phyloP scores from a whole-genome alignment of 345 rosid species.

The Salix viminalis region DNA sequence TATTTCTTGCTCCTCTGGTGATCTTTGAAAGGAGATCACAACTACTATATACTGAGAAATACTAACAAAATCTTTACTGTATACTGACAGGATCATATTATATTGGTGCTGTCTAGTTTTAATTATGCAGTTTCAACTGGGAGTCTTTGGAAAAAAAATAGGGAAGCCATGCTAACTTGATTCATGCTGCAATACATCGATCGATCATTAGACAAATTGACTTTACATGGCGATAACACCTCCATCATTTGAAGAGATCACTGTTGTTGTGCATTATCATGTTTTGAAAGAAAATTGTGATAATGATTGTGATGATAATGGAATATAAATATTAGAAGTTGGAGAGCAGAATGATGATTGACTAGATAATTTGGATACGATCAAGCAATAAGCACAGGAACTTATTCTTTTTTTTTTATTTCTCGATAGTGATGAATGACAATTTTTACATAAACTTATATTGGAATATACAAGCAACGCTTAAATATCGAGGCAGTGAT shows the following conservation, averaged over 20 bases:
- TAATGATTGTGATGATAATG: background rate
- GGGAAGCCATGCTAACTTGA: background rate
- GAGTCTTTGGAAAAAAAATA: too few relatives aligned
- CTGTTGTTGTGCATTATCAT: background rate
- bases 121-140: too few relatives aligned
- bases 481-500: background rate
- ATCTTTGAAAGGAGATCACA: constrained; percentile 59
- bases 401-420: background rate
- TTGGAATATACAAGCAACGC: background rate
- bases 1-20: constrained; percentile 58
- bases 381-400: constrained; percentile 11
- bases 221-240: background rate
- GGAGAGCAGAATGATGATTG: constrained; percentile 9
- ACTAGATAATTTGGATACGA: constrained; percentile 1
- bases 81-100: too few relatives aligned
- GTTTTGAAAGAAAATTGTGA: background rate
- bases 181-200: background rate
- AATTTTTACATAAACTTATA: background rate
- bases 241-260: background rate
- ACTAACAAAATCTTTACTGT: too few relatives aligned
- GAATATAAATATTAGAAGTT: background rate
- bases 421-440: background rate
- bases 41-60: too few relatives aligned
- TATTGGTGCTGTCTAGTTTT: too few relatives aligned
- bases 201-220: background rate